Conservation (phyloP, 2,329 filamentous ascomycete species). For the Colletotrichum neosansevieriae region DNA sequence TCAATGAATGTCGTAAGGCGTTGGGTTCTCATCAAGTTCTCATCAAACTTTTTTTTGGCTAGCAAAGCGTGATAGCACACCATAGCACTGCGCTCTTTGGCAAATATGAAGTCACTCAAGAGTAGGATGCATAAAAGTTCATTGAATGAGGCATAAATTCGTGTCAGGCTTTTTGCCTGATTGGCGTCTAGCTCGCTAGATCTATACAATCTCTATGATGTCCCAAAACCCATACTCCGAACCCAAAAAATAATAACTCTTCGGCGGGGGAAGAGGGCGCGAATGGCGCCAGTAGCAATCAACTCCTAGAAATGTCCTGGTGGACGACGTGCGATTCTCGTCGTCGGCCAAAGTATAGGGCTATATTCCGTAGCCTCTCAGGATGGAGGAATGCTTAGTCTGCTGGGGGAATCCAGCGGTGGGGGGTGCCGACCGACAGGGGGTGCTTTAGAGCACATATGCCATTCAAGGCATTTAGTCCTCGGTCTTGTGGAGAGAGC, state of each 20-base stretch:
- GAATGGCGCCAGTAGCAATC: constrained; percentile 24
- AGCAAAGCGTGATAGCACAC: too few species aligned
- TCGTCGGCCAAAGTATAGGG: constrained; percentile 28
- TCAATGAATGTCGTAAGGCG: too few species aligned
- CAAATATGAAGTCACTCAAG: too few species aligned
- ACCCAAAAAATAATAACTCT: constrained; percentile 5
- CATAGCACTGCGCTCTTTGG: too few species aligned
- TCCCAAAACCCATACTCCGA: constrained; percentile 31
- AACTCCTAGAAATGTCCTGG: constrained; percentile 38
- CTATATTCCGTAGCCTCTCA: constrained; percentile 33
- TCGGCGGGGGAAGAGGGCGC: constrained; percentile 30
- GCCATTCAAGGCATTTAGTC: constrained; percentile 46
- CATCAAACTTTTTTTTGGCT: too few species aligned
- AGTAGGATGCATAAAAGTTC: background rate
- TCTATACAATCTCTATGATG: constrained; percentile 16
- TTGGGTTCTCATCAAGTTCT: too few species aligned
- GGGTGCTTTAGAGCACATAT: constrained; percentile 18
- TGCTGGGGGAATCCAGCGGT: constrained; percentile 20
- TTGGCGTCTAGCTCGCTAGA: constrained; percentile 25
- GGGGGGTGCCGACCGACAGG: constrained; percentile 21
- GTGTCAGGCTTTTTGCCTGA: constrained; percentile 27
- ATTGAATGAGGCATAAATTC: constrained; percentile 33
- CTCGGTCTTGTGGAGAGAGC: constrained; percentile 55
- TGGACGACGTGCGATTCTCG: constrained; percentile 35
- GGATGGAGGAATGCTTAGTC: constrained; percentile 35